Evolutionary conservation across 225 moss, liverwort and hornwort species (phyloP).

Genomic region (Ulota crispa): DNA sequence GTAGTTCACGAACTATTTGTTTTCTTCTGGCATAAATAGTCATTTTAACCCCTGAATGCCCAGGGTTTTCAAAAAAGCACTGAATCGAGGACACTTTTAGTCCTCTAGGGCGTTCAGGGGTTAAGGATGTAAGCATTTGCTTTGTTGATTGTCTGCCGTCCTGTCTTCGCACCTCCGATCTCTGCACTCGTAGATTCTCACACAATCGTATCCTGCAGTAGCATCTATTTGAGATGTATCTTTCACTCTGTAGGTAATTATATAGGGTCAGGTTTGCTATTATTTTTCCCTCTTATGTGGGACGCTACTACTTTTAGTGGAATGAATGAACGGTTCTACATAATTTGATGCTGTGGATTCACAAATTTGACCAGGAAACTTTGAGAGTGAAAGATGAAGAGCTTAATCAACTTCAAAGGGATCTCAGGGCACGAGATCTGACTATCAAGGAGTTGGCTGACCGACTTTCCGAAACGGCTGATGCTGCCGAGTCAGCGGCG

Average conservation of each 20-base stretch:
- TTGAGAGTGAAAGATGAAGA: slow-evolving; percentile 98
- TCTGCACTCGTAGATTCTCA: slow-evolving; percentile 12
- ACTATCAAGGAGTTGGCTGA: slow-evolving; percentile 95
- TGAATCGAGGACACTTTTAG: too few species aligned
- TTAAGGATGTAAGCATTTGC: neutral
- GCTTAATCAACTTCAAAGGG: slow-evolving; percentile 88
- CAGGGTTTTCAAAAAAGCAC: too few species aligned
- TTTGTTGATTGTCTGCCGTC: slow-evolving; percentile 3
- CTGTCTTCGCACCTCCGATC: neutral
- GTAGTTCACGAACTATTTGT: neutral
- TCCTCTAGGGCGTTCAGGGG: too few species aligned
- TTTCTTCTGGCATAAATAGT: neutral
- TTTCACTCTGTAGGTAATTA: neutral
- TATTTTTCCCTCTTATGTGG: slow-evolving; percentile 1
- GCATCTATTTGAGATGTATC: neutral
- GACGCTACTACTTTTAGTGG: neutral
- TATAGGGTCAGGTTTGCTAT: neutral
- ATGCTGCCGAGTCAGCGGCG: slow-evolving; percentile 95
- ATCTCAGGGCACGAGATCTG: slow-evolving; percentile 89
- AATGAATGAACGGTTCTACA: neutral
- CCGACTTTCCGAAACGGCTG: slow-evolving; percentile 90
- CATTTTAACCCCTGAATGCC: too few species aligned
- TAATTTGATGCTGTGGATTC: slow-evolving; percentile 1
- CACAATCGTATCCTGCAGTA: neutral
- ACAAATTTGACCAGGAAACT: slow-evolving; percentile 67